Percentiles rank a stretch among this genome's conserved stretches.
phyloP scores from a whole-genome alignment of 257 asterid genomes.

The Solanum clarkiae region DNA sequence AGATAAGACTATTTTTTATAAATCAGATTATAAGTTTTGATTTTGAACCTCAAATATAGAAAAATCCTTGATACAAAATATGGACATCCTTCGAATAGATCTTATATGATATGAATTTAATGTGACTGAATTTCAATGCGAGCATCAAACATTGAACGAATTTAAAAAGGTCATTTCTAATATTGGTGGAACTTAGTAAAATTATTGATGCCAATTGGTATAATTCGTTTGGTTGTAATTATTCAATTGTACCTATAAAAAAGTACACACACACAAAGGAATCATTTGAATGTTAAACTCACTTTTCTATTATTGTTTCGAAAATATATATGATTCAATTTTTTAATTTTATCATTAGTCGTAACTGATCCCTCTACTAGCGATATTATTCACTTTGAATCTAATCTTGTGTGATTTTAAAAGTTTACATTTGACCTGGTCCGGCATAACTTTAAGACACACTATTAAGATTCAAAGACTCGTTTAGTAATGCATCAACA shows the following conservation, averaged over 20 bases:
- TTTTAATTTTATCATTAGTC: not conserved
- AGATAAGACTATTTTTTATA: too few species aligned
- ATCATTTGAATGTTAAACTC: not conserved
- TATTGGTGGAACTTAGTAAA: not conserved
- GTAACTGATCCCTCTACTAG: not conserved
- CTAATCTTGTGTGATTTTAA: not conserved
- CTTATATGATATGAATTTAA: not conserved
- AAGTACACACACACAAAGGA: not conserved
- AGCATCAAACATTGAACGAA: fast-evolving
- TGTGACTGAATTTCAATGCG: not conserved
- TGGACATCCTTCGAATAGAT: not conserved
- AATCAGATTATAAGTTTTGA: too few species aligned
- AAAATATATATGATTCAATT: not conserved
- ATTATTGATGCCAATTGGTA: not conserved
- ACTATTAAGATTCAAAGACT: not conserved
- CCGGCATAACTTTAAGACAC: not conserved
- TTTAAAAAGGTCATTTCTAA: not conserved
- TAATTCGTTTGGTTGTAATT: not conserved
- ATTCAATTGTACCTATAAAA: not conserved
- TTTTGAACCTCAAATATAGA: too few species aligned
- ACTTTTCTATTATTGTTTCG: not conserved
- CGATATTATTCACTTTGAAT: not conserved
- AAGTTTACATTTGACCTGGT: not conserved
- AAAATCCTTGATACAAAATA: not conserved
- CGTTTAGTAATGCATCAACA: not conserved